Evolutionary conservation across 2,329 filamentous ascomycete species (phyloP), one percentile per base, ranked within the genome.

Genomic region (Colletotrichum caudatum): DNA sequence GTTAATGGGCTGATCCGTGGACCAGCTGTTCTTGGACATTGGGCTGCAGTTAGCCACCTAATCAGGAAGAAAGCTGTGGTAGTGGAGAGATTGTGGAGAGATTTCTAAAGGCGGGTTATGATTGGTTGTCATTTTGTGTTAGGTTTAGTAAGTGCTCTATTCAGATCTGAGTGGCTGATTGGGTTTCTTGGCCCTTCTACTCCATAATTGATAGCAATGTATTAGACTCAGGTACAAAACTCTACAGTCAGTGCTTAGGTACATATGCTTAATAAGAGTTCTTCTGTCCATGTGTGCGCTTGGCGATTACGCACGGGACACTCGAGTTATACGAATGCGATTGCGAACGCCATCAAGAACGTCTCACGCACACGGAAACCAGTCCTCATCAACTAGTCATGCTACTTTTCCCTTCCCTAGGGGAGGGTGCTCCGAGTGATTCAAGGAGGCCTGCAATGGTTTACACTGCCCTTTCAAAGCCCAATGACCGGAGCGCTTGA

Each of bases 31-130:
- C 3, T 29, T 29, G 3, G 29, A 4, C 29, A 4, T 4, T 4
- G 2, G 29, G 29, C 29, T 4, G 0, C 3, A 0, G 29, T 29
- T 29, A 2, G 29, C 29, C 3, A 4, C 29, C 5, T 29, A 29
- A 29, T 0, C 3, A 3, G 29, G 29, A 4, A 29, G 5, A 4
- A 4, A 29, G 3, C 3, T 4, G 5, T 29, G 29, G 29, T 29
- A 4, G 29, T 29, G 29, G 5, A 29, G 29, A 29, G 29, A 29
- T 29, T 29, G 29, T 29, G 29, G 5, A 29, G 29, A 29, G 29
- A 29, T 29, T 29, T 29, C 3, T 29, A 29, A 65, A 65, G 63
- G 63, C 53, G 61, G 61, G 50, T 56, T 44, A 51, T 64, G 33
- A 20, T 53, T 58, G 56, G 35, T 16, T 44, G 41, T 20, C 8